A percentile compares a stretch with the other conserved stretches of the same genome.
These are phyloP conservation scores for Diaporthe aspalathi DNA, from an alignment of 2,329 filamentous ascomycete genomes.

Conservation along the genomic window DNA sequence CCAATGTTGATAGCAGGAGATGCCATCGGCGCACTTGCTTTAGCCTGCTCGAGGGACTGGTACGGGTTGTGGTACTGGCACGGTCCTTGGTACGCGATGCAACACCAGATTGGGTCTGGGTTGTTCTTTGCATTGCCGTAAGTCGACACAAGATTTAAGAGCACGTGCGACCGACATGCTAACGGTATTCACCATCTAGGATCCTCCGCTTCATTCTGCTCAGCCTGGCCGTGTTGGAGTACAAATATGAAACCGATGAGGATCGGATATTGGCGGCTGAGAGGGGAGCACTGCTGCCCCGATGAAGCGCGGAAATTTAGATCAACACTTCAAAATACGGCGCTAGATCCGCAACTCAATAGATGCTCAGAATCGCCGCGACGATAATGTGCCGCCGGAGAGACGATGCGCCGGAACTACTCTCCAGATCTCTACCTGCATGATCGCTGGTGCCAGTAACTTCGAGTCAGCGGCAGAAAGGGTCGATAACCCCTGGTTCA, in stretches of 20 bases:
- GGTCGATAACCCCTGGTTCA: not conserved
- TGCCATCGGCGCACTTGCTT: conserved; percentile 21
- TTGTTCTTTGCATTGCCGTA: conserved; percentile 37
- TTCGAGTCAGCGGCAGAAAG: not conserved
- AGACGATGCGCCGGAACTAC: not conserved
- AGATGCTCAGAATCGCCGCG: not conserved
- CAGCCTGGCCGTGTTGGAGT: conserved; percentile 14
- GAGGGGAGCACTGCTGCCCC: conserved; percentile 26
- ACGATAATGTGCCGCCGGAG: too few species aligned
- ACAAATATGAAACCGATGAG: conserved; percentile 31
- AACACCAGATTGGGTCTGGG: conserved; percentile 35
- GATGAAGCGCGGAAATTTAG: not conserved
- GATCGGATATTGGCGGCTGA: conserved; percentile 34
- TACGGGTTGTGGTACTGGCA: conserved; percentile 39
- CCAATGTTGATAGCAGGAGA: conserved; percentile 33
- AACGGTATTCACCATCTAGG: not conserved
- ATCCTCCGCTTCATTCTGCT: conserved; percentile 32
- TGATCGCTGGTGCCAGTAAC: not conserved
- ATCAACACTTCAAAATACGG: not conserved
- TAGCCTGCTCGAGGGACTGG: conserved; percentile 39
- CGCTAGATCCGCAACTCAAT: not conserved
- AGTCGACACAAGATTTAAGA: not conserved
- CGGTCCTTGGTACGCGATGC: conserved; percentile 37
- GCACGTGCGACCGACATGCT: not conserved
- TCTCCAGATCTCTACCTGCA: not conserved